Conservation (phyloP, 257 asterid species). For the Lantana camara region DNA sequence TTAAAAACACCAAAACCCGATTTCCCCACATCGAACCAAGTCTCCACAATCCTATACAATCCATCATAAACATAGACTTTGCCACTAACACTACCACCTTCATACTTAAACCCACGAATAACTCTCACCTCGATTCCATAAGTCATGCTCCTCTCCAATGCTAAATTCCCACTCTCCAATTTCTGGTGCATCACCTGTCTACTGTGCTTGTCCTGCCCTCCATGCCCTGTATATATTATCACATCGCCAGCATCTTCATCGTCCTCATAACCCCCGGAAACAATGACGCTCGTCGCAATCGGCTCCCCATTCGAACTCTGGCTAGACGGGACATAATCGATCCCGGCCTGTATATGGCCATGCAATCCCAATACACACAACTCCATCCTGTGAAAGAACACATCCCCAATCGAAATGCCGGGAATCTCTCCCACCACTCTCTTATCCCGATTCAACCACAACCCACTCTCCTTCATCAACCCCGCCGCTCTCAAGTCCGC, state of each 20-base stretch:
- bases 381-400: conserved; percentile 86
- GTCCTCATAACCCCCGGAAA: conserved; percentile 93
- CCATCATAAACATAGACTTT: conserved; percentile 92
- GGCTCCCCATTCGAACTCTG: conserved; percentile 91
- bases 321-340: conserved; percentile 66
- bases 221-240: conserved; percentile 90
- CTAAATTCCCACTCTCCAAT: conserved; percentile 82
- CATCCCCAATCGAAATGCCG: conserved; percentile 71
- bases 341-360: conserved; percentile 91
- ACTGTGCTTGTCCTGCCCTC: conserved; percentile 75
- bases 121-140: conserved; percentile 87
- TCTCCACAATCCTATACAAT: conserved; percentile 55
- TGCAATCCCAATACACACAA: conserved; percentile 80
- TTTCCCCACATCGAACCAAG: conserved; percentile 81
- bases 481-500: conserved; percentile 75
- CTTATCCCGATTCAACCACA: conserved; percentile 81
- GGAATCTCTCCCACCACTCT: conserved; percentile 83
- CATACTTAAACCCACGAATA: conserved; percentile 75
- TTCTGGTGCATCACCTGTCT: conserved; percentile 77
- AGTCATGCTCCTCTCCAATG: conserved; percentile 81
- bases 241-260: conserved; percentile 83
- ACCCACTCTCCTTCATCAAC: conserved; percentile 52
- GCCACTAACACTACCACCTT: conserved; percentile 71
- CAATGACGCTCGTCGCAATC: conserved; percentile 84
- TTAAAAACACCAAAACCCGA: conserved; percentile 83